A percentile compares a stretch with the other conserved stretches of the same genome.
Conservation (phyloP, 345 rosid species). For the Reutealis trisperma region DNA sequence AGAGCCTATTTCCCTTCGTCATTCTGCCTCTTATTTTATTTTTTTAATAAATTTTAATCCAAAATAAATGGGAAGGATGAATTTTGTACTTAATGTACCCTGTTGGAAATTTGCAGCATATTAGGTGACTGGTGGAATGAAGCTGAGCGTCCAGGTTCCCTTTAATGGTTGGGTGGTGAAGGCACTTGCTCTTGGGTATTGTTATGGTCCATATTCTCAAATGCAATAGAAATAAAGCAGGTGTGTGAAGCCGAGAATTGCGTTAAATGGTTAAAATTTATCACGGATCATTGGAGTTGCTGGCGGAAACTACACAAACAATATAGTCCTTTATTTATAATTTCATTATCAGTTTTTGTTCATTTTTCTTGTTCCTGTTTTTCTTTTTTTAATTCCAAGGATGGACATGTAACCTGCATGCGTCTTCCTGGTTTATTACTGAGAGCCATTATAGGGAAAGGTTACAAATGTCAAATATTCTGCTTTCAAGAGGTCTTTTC, state of each 20-base stretch:
- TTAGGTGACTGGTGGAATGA: constrained; percentile 16
- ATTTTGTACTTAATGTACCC: not conserved
- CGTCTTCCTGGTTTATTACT: not conserved
- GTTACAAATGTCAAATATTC: constrained; percentile 12
- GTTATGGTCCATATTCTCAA: not conserved
- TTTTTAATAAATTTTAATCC: not conserved
- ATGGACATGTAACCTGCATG: constrained; percentile 8
- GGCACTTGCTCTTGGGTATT: not conserved
- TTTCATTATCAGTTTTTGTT: not conserved
- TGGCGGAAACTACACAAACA: constrained; percentile 18
- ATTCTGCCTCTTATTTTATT: not conserved
- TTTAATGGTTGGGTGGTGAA: not conserved
- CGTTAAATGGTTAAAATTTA: constrained; percentile 1
- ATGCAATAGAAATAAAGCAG: constrained; percentile 23
- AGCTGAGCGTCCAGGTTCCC: constrained; percentile 22
- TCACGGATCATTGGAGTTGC: constrained; percentile 18
- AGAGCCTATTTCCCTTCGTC: not conserved
- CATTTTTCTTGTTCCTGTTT: not conserved
- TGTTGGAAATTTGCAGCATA: constrained; percentile 2
- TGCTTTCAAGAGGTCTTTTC: constrained; percentile 1
- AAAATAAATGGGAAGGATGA: not conserved
- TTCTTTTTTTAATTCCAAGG: not conserved
- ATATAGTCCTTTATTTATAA: not conserved
- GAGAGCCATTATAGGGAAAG: constrained; percentile 12
- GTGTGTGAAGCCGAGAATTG: constrained; percentile 16